These are phyloP conservation scores for Mortierella sp. DNA, from an alignment of 371 early-diverging fungal species.

Conservation along the genomic window DNA sequence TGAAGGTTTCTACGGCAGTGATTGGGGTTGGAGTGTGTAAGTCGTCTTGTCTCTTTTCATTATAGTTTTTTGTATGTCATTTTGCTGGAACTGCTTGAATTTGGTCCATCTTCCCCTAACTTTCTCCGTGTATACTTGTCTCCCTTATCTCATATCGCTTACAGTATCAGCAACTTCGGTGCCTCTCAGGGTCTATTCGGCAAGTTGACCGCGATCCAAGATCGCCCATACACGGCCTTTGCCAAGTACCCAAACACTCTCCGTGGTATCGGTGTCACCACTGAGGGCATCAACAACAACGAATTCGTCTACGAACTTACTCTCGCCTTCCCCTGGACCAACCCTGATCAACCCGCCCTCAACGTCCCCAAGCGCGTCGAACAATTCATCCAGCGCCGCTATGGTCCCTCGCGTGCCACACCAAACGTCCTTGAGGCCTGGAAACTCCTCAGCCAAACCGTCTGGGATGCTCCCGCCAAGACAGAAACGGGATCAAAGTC, in stretches of 20 bases:
- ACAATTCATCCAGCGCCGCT: slow-evolving; percentile 40
- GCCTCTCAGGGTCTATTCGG: slow-evolving; percentile 48
- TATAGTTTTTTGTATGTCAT: background rate
- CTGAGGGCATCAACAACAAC: slow-evolving; percentile 54
- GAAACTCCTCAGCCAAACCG: slow-evolving; percentile 36
- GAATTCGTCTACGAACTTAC: slow-evolving; percentile 41
- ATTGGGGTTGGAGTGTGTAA: slow-evolving; percentile 56
- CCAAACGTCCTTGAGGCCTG: slow-evolving; percentile 35
- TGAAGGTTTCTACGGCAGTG: slow-evolving; percentile 39
- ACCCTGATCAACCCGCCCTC: slow-evolving; percentile 30
- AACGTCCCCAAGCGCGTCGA: slow-evolving; percentile 26
- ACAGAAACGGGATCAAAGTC: slow-evolving; percentile 41
- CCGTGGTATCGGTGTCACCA: slow-evolving; percentile 44
- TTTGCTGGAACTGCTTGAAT: background rate
- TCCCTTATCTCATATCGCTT: background rate
- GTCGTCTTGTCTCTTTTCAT: no score
- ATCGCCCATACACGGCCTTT: slow-evolving; percentile 21
- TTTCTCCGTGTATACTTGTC: background rate
- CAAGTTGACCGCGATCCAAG: slow-evolving; percentile 20
- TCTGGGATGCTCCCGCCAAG: slow-evolving; percentile 31
- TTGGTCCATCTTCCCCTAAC: background rate
- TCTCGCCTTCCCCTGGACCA: slow-evolving; percentile 37
- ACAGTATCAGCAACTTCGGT: slow-evolving; percentile 48
- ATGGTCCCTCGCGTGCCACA: slow-evolving; percentile 35
- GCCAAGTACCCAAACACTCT: slow-evolving; percentile 25